phyloP scores from a whole-genome alignment of 768 basidiomycete species.

The Flagelloscypha sp. region DNA sequence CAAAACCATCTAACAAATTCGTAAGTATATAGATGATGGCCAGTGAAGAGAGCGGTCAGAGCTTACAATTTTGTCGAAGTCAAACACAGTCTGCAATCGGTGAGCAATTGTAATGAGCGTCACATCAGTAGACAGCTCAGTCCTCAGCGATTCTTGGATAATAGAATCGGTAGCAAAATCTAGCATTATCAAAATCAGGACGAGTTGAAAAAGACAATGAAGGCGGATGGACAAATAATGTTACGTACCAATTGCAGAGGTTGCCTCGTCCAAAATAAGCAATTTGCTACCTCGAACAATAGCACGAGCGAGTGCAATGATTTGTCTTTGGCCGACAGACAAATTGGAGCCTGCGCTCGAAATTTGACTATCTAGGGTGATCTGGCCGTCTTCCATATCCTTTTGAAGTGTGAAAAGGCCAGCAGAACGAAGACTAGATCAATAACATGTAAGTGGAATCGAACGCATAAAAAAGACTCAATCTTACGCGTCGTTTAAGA shows the following conservation, averaged over 20 bases:
- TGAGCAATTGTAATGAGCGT: conserved; percentile 42
- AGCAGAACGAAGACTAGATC: conserved; percentile 27
- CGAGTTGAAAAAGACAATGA: too few relatives aligned
- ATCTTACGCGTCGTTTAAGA: conserved; percentile 29
- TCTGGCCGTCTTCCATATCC: conserved; percentile 21
- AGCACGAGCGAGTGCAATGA: conserved; percentile 36
- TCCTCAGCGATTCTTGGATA: conserved; percentile 35
- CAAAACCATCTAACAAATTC: conserved; percentile 34
- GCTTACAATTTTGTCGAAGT: conserved; percentile 34
- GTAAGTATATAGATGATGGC: conserved; percentile 6
- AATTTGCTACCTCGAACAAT: conserved; percentile 14
- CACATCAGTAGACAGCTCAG: conserved; percentile 25
- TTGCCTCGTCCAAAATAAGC: conserved; percentile 21
- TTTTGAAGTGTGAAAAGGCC: conserved; percentile 28
- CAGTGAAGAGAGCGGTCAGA: conserved; percentile 15
- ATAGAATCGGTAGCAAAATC: conserved; percentile 44
- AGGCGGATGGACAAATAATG: too few relatives aligned
- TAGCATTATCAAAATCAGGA: too few relatives aligned
- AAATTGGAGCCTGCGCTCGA: conserved; percentile 27
- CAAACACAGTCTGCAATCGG: conserved; percentile 27
- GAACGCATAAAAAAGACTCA: too few relatives aligned
- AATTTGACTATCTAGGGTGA: conserved; percentile 38
- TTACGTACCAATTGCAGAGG: conserved; percentile 34
- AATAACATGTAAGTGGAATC: too few relatives aligned
- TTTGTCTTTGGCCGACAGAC: conserved; percentile 40